These are phyloP conservation scores for Nicotiana knightiana DNA, from an alignment of 257 asterid genomes.

Conservation along the genomic window DNA sequence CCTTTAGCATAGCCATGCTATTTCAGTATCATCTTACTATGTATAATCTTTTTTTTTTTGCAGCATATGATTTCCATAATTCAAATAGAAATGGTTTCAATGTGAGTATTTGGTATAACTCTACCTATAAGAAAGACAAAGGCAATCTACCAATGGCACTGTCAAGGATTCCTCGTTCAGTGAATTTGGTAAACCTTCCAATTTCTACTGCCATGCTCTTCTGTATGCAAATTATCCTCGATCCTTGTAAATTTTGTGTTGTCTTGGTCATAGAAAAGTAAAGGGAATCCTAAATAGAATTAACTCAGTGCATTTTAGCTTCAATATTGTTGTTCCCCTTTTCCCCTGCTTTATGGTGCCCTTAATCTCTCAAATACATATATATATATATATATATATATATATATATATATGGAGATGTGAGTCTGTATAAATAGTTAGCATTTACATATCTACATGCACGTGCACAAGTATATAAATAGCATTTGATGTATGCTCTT, in stretches of 20 bases:
- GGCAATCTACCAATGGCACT: conserved; percentile 51
- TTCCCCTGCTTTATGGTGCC: neutral
- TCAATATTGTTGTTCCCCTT: neutral
- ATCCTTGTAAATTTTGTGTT: neutral
- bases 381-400: neutral
- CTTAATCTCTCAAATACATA: neutral
- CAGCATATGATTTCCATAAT: conserved; percentile 86
- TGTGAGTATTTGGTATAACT: conserved; percentile 83
- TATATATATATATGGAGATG: neutral
- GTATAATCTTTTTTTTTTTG: conserved; percentile 19
- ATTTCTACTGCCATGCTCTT: conserved; percentile 12
- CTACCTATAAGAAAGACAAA: conserved; percentile 76
- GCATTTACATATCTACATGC: neutral
- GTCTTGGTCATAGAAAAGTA: neutral
- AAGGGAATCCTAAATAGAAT: neutral
- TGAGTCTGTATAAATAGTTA: neutral
- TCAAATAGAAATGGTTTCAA: conserved; percentile 58
- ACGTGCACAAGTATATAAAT: neutral
- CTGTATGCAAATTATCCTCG: neutral
- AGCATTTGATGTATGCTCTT: neutral
- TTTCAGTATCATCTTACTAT: conserved; percentile 18
- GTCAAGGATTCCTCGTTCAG: conserved; percentile 87
- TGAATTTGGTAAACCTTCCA: conserved; percentile 66
- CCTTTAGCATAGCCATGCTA: conserved; percentile 8
- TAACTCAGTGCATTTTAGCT: neutral